These are phyloP conservation scores for Colletotrichum spinosum DNA, from an alignment of 2,329 filamentous ascomycete species.

Conservation along the genomic window DNA sequence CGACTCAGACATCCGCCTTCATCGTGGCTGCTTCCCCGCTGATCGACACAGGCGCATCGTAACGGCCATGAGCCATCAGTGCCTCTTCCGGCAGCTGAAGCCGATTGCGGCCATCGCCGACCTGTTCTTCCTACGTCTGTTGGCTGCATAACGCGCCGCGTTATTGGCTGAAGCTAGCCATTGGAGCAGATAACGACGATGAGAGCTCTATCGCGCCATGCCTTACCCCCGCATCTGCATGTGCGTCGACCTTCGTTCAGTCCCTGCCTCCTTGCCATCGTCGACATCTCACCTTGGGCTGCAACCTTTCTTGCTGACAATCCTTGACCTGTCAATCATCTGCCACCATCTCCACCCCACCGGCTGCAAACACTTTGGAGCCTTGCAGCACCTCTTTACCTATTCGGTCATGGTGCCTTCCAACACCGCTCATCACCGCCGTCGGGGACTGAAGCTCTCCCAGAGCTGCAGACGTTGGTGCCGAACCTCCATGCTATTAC, in stretches of 20 bases:
- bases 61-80: slow-evolving; percentile 17
- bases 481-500: slow-evolving; percentile 1
- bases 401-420: slow-evolving; percentile 4
- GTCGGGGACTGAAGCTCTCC: not conserved
- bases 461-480: slow-evolving; percentile 16
- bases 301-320: not conserved
- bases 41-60: slow-evolving; percentile 22
- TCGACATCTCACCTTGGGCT: not conserved
- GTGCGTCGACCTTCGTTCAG: not conserved
- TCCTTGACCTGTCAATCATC: slow-evolving; percentile 8
- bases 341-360: slow-evolving; percentile 13
- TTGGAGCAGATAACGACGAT: slow-evolving; percentile 12
- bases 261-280: slow-evolving; percentile 4
- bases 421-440: slow-evolving; percentile 6
- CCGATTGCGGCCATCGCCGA: slow-evolving; percentile 24
- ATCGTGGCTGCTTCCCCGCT: slow-evolving; percentile 1
- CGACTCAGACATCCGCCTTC: not conserved
- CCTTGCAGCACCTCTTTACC: slow-evolving; percentile 10
- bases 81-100: slow-evolving; percentile 16
- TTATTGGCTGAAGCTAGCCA: slow-evolving; percentile 14
- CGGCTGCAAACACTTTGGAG: slow-evolving; percentile 26
- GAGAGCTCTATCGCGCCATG: slow-evolving; percentile 5
- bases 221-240: slow-evolving; percentile 8
- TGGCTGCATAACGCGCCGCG: not conserved
- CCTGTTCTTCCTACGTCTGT: not conserved